Conservation (phyloP, 2,329 filamentous ascomycete species). For the Diplodia mutila region DNA sequence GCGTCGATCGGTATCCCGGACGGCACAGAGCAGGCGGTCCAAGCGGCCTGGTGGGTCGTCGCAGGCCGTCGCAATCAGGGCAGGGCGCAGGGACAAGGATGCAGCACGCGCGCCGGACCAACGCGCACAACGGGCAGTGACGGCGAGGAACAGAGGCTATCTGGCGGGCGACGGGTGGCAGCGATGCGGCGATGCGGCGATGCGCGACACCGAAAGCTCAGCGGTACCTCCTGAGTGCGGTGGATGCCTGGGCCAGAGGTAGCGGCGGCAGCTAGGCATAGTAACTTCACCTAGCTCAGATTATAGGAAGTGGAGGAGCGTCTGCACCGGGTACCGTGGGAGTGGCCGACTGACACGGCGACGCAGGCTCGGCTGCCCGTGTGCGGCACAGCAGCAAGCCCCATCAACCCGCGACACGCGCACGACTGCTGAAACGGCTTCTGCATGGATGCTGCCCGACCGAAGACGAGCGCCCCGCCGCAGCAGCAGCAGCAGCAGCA, state of each 20-base stretch:
- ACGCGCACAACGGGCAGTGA: neutral
- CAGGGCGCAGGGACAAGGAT: neutral
- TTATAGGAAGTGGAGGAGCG: no score
- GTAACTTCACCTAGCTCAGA: neutral
- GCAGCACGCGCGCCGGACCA: slow-evolving; percentile 6
- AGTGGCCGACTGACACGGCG: neutral
- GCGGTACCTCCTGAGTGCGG: neutral
- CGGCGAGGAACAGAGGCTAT: neutral
- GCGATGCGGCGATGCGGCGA: neutral
- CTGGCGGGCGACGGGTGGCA: neutral
- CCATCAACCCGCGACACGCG: slow-evolving; percentile 19
- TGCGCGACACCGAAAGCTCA: neutral
- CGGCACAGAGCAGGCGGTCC: neutral
- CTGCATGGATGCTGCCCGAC: neutral
- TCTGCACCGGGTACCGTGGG: no score
- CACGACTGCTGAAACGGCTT: slow-evolving; percentile 19
- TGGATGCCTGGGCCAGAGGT: neutral
- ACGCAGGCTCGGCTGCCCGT: neutral
- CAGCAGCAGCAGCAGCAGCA: neutral
- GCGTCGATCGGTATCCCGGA: slow-evolving; percentile 19
- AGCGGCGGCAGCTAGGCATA: slow-evolving; percentile 7
- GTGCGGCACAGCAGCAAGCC: slow-evolving; percentile 9
- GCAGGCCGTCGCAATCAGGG: slow-evolving; percentile 1
- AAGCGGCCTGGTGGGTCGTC: neutral
- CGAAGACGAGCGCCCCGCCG: no score